These are phyloP conservation scores for Cudoniella acicularis DNA, from an alignment of 495 filamentous ascomycete genomes.

Conservation along the genomic window DNA sequence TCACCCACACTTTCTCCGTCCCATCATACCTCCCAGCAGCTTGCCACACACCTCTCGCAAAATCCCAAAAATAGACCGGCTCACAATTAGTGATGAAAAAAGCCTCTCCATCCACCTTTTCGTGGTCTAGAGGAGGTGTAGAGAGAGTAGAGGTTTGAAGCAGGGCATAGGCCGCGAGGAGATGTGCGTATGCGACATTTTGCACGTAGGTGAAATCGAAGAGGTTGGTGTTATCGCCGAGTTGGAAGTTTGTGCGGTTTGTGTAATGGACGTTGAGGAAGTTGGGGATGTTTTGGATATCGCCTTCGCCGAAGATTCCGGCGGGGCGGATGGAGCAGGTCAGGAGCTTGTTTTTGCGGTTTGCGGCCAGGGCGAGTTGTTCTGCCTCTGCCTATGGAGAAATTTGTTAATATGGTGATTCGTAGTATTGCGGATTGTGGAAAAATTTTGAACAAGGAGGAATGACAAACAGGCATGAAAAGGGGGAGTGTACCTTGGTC, in stretches of 20 bases:
- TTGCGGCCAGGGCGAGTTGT: conserved; percentile 76
- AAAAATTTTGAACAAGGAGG: too few relatives aligned
- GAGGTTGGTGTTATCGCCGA: conserved; percentile 84
- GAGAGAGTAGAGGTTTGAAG: conserved; percentile 52
- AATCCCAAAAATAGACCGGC: conserved; percentile 96
- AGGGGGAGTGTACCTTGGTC: conserved; percentile 61
- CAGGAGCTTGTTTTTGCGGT: conserved; percentile 64
- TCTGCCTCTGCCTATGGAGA: conserved; percentile 76
- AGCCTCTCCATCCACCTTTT: conserved; percentile 85
- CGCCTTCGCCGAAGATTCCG: conserved; percentile 88
- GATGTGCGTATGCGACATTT: conserved; percentile 73
- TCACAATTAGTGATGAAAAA: conserved; percentile 94
- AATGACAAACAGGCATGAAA: too few relatives aligned
- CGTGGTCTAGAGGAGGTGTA: conserved; percentile 62
- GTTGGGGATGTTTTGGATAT: conserved; percentile 59
- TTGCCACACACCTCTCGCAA: conserved; percentile 73
- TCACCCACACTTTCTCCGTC: conserved; percentile 63
- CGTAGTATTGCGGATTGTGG: conserved; percentile 13
- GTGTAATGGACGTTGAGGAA: conserved; percentile 62
- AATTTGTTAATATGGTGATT: neutral
- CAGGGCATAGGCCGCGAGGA: conserved; percentile 70
- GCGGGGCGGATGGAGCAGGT: conserved; percentile 81
- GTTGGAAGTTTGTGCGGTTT: conserved; percentile 71
- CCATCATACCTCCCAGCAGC: conserved; percentile 61
- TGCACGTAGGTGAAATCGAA: conserved; percentile 82